A percentile compares a stretch with the other conserved stretches of the same genome.
Conservation (phyloP, 2,329 filamentous ascomycete genomes). For the Amauroascus niger region DNA sequence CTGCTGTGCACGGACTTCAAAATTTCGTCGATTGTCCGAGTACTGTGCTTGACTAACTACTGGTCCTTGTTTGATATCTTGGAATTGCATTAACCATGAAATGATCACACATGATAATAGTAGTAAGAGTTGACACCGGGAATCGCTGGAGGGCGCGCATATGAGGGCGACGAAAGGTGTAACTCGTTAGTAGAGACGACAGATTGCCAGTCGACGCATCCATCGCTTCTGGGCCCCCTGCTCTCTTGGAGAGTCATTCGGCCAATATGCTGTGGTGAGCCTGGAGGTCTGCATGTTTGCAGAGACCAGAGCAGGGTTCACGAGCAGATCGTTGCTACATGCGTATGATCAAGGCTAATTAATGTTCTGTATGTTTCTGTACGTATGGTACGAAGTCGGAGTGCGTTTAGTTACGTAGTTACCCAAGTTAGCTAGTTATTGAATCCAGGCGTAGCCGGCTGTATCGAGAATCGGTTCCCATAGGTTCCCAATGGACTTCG, state of each 20-base stretch:
- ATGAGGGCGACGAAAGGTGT: too few species aligned
- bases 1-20: not conserved
- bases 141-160: too few species aligned
- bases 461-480: too few species aligned
- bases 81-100: not conserved
- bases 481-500: too few species aligned
- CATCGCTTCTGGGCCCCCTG: not conserved
- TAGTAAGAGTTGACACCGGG: not conserved
- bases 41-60: not conserved
- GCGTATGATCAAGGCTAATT: not conserved
- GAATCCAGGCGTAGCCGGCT: not conserved
- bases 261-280: not conserved
- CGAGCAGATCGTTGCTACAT: constrained; percentile 4
- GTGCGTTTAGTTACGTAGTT: too few species aligned
- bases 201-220: too few species aligned
- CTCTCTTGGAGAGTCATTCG: not conserved
- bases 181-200: not conserved
- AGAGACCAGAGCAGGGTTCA: not conserved
- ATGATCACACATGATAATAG: too few species aligned
- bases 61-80: constrained; percentile 1
- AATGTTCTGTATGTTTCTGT: constrained; percentile 2
- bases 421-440: too few species aligned
- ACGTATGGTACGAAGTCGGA: not conserved
- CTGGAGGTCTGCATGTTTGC: not conserved
- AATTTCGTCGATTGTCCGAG: not conserved